These are phyloP conservation scores for Talaromyces sp. DNA, from an alignment of 2,329 filamentous ascomycete genomes.

Conservation along the genomic window DNA sequence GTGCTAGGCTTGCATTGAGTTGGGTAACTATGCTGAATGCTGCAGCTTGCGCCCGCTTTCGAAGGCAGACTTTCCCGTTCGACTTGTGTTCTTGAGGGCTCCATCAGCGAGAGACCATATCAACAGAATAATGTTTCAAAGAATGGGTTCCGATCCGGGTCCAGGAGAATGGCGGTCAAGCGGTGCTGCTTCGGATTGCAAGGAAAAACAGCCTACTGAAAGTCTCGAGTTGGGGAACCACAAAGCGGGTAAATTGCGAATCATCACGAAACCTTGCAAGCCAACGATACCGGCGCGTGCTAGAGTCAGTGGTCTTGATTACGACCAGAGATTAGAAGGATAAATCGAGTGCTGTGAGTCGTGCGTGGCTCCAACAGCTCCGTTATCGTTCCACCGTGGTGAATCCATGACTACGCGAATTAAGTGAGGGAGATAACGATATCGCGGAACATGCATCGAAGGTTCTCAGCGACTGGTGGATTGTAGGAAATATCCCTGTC, in stretches of 20 bases:
- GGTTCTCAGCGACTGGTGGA: slow-evolving; percentile 10
- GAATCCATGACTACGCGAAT: neutral
- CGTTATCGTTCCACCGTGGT: slow-evolving; percentile 4
- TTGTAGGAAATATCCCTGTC: slow-evolving; percentile 10
- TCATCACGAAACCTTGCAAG: slow-evolving; percentile 11
- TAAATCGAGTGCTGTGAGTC: neutral
- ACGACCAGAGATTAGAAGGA: neutral
- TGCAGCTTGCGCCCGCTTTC: slow-evolving; percentile 10
- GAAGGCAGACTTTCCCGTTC: neutral
- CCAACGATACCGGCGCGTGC: slow-evolving; percentile 5
- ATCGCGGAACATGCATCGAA: slow-evolving; percentile 13
- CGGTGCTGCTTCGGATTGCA: neutral
- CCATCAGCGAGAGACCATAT: slow-evolving; percentile 7
- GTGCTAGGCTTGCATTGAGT: slow-evolving; percentile 9
- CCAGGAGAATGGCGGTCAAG: slow-evolving; percentile 14
- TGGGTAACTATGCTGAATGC: slow-evolving; percentile 2
- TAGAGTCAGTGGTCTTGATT: slow-evolving; percentile 9
- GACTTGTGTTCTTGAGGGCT: neutral
- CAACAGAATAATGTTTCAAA: neutral
- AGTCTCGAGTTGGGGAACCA: slow-evolving; percentile 7
- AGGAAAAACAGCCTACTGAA: slow-evolving; percentile 4
- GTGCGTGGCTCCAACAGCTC: slow-evolving; percentile 1
- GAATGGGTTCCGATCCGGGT: neutral
- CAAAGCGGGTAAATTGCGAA: slow-evolving; percentile 14
- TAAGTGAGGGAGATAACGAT: slow-evolving; percentile 9